Conservation (phyloP, 2,329 filamentous ascomycete species). For the Exophiala sp. region DNA sequence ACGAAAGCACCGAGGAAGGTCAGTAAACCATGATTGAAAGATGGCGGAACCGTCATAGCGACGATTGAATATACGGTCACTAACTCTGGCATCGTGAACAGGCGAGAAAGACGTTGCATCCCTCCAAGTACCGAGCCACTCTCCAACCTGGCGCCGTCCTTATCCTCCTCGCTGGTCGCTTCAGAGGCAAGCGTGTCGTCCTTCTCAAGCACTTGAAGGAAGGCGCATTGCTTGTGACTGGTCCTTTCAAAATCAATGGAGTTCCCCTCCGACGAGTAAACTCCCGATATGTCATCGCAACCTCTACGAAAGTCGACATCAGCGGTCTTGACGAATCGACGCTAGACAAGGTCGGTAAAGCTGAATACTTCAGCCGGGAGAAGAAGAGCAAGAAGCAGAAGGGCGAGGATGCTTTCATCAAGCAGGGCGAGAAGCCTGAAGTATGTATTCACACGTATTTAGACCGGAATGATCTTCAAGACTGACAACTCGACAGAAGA, state of each 20-base stretch:
- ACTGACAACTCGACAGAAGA: conserved; percentile 70
- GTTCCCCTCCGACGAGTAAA: conserved; percentile 82
- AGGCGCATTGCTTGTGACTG: conserved; percentile 97
- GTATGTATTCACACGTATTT: conserved; percentile 52
- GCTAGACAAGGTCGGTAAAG: conserved; percentile 79
- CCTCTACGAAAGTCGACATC: conserved; percentile 55
- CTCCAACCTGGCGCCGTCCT: conserved; percentile 94
- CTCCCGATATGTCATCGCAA: conserved; percentile 50
- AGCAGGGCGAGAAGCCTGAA: conserved; percentile 97
- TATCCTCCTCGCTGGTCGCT: conserved; percentile 98
- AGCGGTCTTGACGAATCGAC: conserved; percentile 69
- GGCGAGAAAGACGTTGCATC: conserved; percentile 91
- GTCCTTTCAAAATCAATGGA: conserved; percentile 99
- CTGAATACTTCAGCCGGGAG: conserved; percentile 95
- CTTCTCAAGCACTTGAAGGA: conserved; percentile 97
- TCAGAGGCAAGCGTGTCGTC: conserved; percentile 99
- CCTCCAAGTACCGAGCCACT: conserved; percentile 80
- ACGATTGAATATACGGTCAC: background rate
- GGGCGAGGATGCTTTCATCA: conserved; percentile 98
- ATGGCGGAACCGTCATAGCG: background rate
- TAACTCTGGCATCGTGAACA: conserved; percentile 39
- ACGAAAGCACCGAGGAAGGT: conserved; percentile 88
- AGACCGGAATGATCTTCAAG: background rate
- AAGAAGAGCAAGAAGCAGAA: conserved; percentile 89
- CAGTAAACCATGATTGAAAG: conserved; percentile 47